Percentiles rank a stretch among this genome's conserved stretches.
These are phyloP conservation scores for Arthrobotrys pseudoclavata DNA, from an alignment of 2,329 filamentous ascomycete genomes.

Conservation along the genomic window DNA sequence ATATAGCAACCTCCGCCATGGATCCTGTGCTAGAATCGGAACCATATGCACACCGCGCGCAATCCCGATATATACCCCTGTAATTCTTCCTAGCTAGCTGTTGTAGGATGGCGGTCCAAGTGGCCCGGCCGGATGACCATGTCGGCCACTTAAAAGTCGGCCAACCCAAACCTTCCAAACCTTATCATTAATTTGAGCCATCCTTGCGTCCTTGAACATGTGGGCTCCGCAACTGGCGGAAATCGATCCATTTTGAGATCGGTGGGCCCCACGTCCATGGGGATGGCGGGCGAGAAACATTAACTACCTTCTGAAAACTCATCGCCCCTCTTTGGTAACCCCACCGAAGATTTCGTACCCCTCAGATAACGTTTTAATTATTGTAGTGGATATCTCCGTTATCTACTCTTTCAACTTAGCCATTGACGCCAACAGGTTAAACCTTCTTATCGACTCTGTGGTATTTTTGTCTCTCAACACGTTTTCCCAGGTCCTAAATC, in stretches of 20 bases:
- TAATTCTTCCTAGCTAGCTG: not conserved
- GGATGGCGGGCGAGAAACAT: not conserved
- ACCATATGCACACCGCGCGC: too few relatives aligned
- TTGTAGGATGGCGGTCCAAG: not conserved
- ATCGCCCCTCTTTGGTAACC: not conserved
- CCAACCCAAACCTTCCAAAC: conserved; percentile 5
- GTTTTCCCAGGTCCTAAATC: not conserved
- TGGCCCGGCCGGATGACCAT: not conserved
- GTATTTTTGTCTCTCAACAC: not conserved
- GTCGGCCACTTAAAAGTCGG: not conserved
- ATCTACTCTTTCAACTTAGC: not conserved
- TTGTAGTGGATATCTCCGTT: too few relatives aligned
- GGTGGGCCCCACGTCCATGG: not conserved
- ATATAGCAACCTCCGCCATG: too few relatives aligned
- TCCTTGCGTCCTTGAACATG: conserved; percentile 4
- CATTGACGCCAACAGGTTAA: not conserved
- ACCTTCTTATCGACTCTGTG: not conserved
- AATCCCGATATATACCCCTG: too few relatives aligned
- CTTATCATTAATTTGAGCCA: conserved; percentile 16
- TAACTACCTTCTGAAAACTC: conserved; percentile 7
- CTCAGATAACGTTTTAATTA: not conserved
- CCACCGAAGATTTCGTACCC: not conserved
- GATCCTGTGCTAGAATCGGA: too few relatives aligned
- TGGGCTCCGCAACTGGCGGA: conserved; percentile 15
- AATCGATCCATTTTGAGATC: not conserved